Base-by-base conservation (phyloP, 2,329 filamentous ascomycete genomes). In the Tetracladium maxilliforme region DNA sequence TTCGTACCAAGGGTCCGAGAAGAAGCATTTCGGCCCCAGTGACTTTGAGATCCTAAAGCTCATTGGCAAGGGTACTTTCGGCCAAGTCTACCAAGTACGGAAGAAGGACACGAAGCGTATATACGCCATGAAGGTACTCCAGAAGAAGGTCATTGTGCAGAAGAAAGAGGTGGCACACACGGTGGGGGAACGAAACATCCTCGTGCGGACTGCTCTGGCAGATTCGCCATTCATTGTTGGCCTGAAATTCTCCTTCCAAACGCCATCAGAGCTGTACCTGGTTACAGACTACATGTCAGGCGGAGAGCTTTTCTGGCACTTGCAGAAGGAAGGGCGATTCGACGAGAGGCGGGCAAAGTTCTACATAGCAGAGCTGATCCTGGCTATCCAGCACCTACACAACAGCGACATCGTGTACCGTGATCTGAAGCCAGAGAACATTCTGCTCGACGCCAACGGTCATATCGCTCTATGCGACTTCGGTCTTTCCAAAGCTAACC, bases 281-380 rank as follows among this genome's bases (percentile, higher is more conserved):
- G 90, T 98, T 10, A 95, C 90, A 5, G 90, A 95, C 48, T 98
- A 94, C 58, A 95, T 98, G 90, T 98, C 90, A 10, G 90, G 90
- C 19, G 90, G 90, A 30, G 90, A 98, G 51, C 63, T 98, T 2
- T 98, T 98, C 54, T 98, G 90, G 87, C 90, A 98, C 58, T 56
- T 98, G 30, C 90, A 98, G 47, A 92, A 92, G 46, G 90, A 95
- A 47, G 87, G 87, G 25, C 78, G 87, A 16, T 98, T 98, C 50
- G 78, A 90, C 37, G 90, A 95, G 57, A 79, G 75, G 41, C 73
- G 90, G 14, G 90, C 90, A 37, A 95, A 95, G 53, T 98, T 98
- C 49, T 98, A 98, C 56, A 95, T 95, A 47, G 90, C 90, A 10
- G 90, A 98, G 52, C 70, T 98, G 33, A 95, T 98, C 37, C 62